These are phyloP conservation scores for Mimosa bimucronata DNA, from an alignment of 306 rosid genomes.

Conservation along the genomic window DNA sequence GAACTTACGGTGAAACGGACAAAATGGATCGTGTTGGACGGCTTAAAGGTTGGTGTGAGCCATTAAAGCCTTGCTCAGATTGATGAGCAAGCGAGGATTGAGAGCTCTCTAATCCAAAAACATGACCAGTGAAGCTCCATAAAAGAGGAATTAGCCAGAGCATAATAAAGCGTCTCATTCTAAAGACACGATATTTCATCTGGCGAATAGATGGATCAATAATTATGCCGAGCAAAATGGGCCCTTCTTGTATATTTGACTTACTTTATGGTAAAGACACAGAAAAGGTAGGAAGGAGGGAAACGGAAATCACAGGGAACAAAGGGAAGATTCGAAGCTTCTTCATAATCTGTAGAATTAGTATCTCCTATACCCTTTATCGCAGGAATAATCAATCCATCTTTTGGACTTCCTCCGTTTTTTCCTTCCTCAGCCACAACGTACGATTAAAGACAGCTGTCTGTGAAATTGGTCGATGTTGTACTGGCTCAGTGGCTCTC, in stretches of 20 bases:
- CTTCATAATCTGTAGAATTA: conserved; percentile 29
- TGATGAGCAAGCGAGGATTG: conserved; percentile 18
- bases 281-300: background rate
- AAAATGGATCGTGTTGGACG: conserved; percentile 54
- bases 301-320: conserved; percentile 1
- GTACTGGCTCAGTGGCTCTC: too few species aligned
- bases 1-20: conserved; percentile 55
- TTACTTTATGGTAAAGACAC: background rate
- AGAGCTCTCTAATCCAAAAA: background rate
- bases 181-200: conserved; percentile 39
- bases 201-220: background rate
- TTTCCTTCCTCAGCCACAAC: too few species aligned
- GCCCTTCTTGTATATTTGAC: background rate
- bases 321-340: conserved; percentile 46
- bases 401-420: background rate
- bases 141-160: conserved; percentile 11
- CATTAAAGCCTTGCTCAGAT: background rate
- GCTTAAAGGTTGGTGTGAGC: conserved; percentile 27
- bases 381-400: background rate
- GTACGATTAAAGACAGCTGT: too few species aligned
- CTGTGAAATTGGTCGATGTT: too few species aligned
- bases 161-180: conserved; percentile 5
- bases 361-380: conserved; percentile 22
- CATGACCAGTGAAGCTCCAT: conserved; percentile 12
- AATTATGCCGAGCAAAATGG: background rate